Evolutionary conservation across 2,329 filamentous ascomycete genomes (phyloP), one percentile per base, ranked within the genome.

Genomic region (Hypoxylon sp.): DNA sequence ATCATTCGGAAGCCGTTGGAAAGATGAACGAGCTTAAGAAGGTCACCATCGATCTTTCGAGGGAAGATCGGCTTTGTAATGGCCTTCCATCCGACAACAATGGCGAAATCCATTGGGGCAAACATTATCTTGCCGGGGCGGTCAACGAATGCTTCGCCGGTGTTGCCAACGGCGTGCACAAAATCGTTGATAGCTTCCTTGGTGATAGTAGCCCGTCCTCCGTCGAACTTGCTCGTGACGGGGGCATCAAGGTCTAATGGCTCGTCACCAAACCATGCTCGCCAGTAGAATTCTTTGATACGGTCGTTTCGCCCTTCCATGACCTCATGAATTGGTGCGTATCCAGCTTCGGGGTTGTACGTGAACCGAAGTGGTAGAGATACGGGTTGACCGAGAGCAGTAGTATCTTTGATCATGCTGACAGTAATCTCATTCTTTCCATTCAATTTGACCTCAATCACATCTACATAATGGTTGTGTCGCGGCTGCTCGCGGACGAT

Each of bases 21-120:
- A 68, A 99, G 83, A 82, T 99, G 96, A 11, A 99, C 95, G 59
- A 99, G 90, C 84, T 97, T 98, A 68, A 99, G 87, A 59, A 99
- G 85, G 78, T 99, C 96, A 72, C 97, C 96, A 75, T 99, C 96
- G 75, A 99, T 98, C 68, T 90, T 93, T 74, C 94, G 91, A 72
- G 96, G 96, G 87, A 99, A 99, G 81, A 99, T 99, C 13, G 96
- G 96, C 87, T 98, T 98, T 10, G 94, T 99, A 77, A 99, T 99
- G 47, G 96, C 96, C 84, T 99, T 98, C 94, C 94, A 98, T 70
- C 94, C 94, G 55, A 97, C 92, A n/a, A 98, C 94, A 73, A 98
- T 97, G 72, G 94, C 94, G 77, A 97, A 99, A 81, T 99, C 96
- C 96, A 99, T 99, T 33, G 97, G 96, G 6, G 96, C 96, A 75